Evolutionary conservation across 176 grass and related monocot species (phyloP).

Genomic region (Oryza meridionalis): DNA sequence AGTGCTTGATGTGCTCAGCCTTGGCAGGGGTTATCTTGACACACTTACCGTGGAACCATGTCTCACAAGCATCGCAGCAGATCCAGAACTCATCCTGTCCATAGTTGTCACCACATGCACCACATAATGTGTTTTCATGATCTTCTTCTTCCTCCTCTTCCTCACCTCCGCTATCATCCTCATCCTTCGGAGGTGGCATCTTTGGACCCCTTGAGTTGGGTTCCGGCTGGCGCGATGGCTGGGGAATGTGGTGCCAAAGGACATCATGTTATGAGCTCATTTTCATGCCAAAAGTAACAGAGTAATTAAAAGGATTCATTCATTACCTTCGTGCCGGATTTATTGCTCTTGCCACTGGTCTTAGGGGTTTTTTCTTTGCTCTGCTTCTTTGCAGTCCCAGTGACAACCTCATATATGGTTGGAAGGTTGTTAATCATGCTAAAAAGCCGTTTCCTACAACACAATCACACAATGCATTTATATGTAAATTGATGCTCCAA

Average conservation of each 20-base stretch:
- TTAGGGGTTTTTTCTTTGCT: constrained; percentile 79
- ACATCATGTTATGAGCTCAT: constrained; percentile 25
- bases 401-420: constrained; percentile 97
- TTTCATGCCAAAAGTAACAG: constrained; percentile 8
- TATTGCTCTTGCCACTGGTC: constrained; percentile 79
- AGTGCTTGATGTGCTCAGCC: constrained; percentile 97
- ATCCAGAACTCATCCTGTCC: constrained; percentile 94
- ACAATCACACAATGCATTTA: constrained; percentile 5
- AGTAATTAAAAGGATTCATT: constrained; percentile 22
- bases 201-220: constrained; percentile 60
- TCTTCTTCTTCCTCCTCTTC: constrained; percentile 86
- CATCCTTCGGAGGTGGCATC: constrained; percentile 65
- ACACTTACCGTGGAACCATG: constrained; percentile 96
- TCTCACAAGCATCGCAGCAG: constrained; percentile 89
- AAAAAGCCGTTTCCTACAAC: constrained; percentile 89
- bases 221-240: constrained; percentile 52
- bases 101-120: constrained; percentile 86
- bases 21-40: constrained; percentile 94
- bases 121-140: constrained; percentile 81
- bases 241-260: constrained; percentile 26
- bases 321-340: constrained; percentile 73
- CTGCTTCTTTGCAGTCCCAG: constrained; percentile 80
- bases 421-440: constrained; percentile 95
- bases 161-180: constrained; percentile 77
- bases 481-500: not conserved